phyloP scores from a whole-genome alignment of 2,329 filamentous ascomycete genomes.

The Hypomyces rosellus region DNA sequence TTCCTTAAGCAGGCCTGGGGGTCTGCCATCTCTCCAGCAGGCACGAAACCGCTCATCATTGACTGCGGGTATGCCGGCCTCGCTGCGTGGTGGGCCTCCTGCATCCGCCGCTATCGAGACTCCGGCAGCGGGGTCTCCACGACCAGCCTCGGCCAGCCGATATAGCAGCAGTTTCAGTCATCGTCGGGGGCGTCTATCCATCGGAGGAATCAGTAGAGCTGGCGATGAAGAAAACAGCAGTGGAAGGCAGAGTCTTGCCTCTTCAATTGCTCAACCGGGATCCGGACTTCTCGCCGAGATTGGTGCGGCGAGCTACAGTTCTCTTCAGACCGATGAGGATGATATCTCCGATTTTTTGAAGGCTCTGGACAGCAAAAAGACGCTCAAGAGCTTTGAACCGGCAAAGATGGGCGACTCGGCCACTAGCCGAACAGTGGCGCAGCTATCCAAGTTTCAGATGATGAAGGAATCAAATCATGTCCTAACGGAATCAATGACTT shows the following conservation, averaged over 20 bases:
- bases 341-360: slow-evolving; percentile 93
- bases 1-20: slow-evolving; percentile 42
- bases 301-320: slow-evolving; percentile 60
- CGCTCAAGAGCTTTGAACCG: slow-evolving; percentile 70
- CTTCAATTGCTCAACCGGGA: slow-evolving; percentile 64
- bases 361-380: slow-evolving; percentile 79
- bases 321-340: slow-evolving; percentile 72
- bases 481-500: slow-evolving; percentile 88
- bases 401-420: slow-evolving; percentile 62
- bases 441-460: slow-evolving; percentile 76
- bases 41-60: slow-evolving; percentile 65
- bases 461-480: slow-evolving; percentile 87
- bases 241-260: slow-evolving; percentile 68
- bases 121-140: slow-evolving; percentile 69
- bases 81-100: slow-evolving; percentile 57
- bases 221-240: slow-evolving; percentile 71
- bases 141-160: slow-evolving; percentile 67
- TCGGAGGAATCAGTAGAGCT: slow-evolving; percentile 62
- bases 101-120: slow-evolving; percentile 55
- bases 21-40: slow-evolving; percentile 40
- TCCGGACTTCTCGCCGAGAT: slow-evolving; percentile 72
- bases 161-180: slow-evolving; percentile 96
- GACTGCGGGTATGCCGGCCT: slow-evolving; percentile 69
- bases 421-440: slow-evolving; percentile 68
- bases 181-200: slow-evolving; percentile 70